Base-by-base conservation (phyloP, 352 stramenopile genomes). In the Phytopythium litorale region DNA sequence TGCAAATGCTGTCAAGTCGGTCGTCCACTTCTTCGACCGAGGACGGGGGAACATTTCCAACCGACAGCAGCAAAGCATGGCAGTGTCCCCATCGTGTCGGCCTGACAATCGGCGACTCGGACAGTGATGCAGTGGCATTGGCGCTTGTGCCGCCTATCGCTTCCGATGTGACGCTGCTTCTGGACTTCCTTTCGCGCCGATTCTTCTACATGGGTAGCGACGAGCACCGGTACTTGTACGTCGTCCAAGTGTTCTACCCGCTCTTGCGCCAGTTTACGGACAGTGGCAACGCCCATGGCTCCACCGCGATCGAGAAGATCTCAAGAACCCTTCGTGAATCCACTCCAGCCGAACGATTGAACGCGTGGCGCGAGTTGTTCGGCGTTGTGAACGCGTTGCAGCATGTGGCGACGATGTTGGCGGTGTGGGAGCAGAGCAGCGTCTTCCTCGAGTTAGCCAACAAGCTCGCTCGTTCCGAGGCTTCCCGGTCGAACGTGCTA, bases 141-240 rank as follows among this genome's bases (percentile, higher is more conserved):
- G 30, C 21, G 8, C 54, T 70, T 19, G 50, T 81, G 18, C 68
- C 77, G 32, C 64, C 55, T 3, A 53, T 60, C 28, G 77, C 77
- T 0, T 59, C 75, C 11, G 68, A 76, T 7, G 81, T 87, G 53
- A 69, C 75, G 15, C 60, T 76, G 30, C 46, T 91, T 18, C 66
- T 93, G 11, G 81, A 91, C 37, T 91, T 90, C 30, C 60, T 93
- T 7, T 90, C 74, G 21, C 76, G 75, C 4, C 80, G 84, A 12
- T 89, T 93, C 38, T 68, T 68, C 15, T 67, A 77, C 30, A 89
- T 93, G 67, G 74, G 71, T 33, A 83, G 70, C 9, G 78, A 89
- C 23, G 72, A 88, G 51, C 79, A 90, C 53, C 71, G 81, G 3
- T 91, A 89, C 49, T n/a, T 93, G 61, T 93, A 93, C 63, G 71